Base-by-base conservation (phyloP, 2,329 filamentous ascomycete species). In the Ophiostoma sp. region DNA sequence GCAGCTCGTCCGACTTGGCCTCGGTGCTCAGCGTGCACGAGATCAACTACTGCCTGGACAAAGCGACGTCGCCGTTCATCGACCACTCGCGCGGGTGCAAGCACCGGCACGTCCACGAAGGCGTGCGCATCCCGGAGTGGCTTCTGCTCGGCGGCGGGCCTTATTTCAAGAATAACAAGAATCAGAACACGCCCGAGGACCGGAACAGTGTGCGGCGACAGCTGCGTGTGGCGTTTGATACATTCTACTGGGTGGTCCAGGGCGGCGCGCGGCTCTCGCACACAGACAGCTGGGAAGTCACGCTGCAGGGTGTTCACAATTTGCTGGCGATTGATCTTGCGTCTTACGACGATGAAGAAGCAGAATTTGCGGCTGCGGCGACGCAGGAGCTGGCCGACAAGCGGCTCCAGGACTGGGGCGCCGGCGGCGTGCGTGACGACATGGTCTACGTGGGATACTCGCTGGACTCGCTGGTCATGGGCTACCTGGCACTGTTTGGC, bases 261-360 rank as follows among this genome's bases (percentile, higher is more conserved):
- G 48, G 35, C 4, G 70, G 70, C 36, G 41, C 39, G 11, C 35
- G n/a, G n/a, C 57, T 70, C 23, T 36, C 66, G 15, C n/a, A 20
- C 4, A 48, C n/a, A 13, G 62, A 65, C 62, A 65, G 39, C 39
- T 71, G 70, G 70, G 70, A 71, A 39, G 73, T 76, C 39, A 73
- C 72, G 10, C 36, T 20, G 35, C 57, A 68, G 60, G 73, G 73
- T 4, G 64, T 72, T 23, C 15, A 31, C 2, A 31, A 70, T 23
- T 67, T 74, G 17, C n/a, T 73, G 41, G 44, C 39, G 1, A 23
- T 73, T 4, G 70, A 70, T 13, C 64, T 39, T 4, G 4, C 20
- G 0, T 8, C 6, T 10, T 10, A 65, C 10, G 57, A 69, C 2
- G 67, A 27, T 20, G 60, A 57, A 17, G 44, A 57, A 3, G 20